Base-by-base conservation (phyloP, 257 asterid species). In the Gynochthodes officinalis region DNA sequence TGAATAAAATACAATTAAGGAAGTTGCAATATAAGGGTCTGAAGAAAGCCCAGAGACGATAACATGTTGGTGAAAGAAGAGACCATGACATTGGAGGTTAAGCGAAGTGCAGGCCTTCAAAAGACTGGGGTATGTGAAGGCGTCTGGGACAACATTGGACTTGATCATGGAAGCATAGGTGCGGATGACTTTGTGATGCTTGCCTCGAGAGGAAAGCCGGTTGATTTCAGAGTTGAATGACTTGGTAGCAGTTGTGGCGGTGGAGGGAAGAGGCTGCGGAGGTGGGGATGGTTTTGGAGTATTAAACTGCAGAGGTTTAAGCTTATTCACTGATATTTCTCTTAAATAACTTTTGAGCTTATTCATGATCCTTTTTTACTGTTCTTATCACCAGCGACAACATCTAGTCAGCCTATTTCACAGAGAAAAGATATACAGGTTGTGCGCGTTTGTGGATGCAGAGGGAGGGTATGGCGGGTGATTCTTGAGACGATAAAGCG, bases 21-120 rank as follows among this genome's bases (percentile, higher is more conserved):
- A 88, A 27, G 91, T 84, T 19, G 96, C 83, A 71, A 86, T 82
- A 70, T 88, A 90, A n/a, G 96, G 74, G 76, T 92, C 96, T 27
- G 86, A 80, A 59, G 83, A 70, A 72, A 80, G 78, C 73, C 96
- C 98, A 73, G 69, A 75, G 37, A 88, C 86, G 53, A 84, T 69
- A 42, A 82, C 37, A 53, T 77, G 92, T 35, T 88, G 96, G 84
- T 92, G 98, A 78, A 90, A 78, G 37, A 80, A 87, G 25, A 73
- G 86, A 75, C 98, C 96, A 61, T 79, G 86, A 16, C 75, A 71
- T 48, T 72, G 69, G 82, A 87, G 86, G 81, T 78, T 55, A 21
- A 92, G 87, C 6, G 87, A 82, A 67, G 84, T 82, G 83, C 96
- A 90, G 64, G 98, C 94, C 73, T 90, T 92, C 79, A 92, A 84